Base-by-base conservation (phyloP, 768 basidiomycete species). In the Amylocystis lapponica region DNA sequence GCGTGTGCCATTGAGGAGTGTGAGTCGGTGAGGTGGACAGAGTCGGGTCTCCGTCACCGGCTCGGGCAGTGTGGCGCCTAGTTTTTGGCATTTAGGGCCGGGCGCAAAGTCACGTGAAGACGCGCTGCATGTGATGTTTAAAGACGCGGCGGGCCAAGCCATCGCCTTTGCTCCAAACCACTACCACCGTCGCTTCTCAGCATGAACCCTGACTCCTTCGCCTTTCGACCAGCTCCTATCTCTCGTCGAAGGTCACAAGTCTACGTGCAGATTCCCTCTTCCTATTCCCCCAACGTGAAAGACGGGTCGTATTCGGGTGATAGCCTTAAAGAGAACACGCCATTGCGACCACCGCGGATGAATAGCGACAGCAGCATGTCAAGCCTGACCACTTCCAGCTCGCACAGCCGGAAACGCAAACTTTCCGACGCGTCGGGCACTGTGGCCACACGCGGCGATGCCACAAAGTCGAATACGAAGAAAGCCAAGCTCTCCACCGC, bases 1-100 rank as follows among this genome's bases (percentile, higher is more conserved):
- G 88, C 86, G 67, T 85, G 82, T 27, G 90, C 78, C 90, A 92
- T 92, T 58, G 45, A 45, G 10, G 21, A 23, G 17, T 32, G 37
- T 52, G 32, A n/a, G 43, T 49, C 43, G 48, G 35, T 39, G 47
- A 42, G 30, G 43, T 22, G 33, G 37, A 48, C 52, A 39, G 36
- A 36, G 37, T 36, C 30, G 26, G 43, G 33, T 16, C 12, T 10
- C 34, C 41, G 49, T 48, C 41, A 48, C 39, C 32, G 25, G 30
- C 25, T 11, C 30, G 34, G 43, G 37, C 25, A 22, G 33, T 30
- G 39, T 42, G 26, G 34, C 22, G n/a, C n/a, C n/a, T n/a, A 29
- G 17, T 37, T 32, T 14, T 38, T 17, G 43, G 33, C 42, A 36
- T 33, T 35, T 27, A 50, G 45, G 49, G 47, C 47, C 41, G 49